Conservation (phyloP, 2,329 filamentous ascomycete genomes). For the Ploettnerulaceae sp. region DNA sequence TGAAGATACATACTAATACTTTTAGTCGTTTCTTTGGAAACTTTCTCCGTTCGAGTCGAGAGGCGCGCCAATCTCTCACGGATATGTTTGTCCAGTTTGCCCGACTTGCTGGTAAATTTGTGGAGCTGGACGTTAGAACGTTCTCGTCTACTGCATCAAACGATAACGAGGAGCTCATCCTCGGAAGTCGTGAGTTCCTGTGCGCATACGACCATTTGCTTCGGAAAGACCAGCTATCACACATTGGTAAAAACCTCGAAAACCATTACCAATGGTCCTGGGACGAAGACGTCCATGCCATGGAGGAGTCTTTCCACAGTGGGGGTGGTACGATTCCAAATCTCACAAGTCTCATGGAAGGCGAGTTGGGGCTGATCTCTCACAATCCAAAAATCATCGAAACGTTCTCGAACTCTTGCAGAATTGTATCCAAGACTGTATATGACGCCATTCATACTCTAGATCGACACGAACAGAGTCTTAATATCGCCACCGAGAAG, state of each 20-base stretch:
- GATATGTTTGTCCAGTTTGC: slow-evolving; percentile 36
- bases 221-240: slow-evolving; percentile 33
- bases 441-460: slow-evolving; percentile 19
- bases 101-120: slow-evolving; percentile 48
- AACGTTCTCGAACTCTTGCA: slow-evolving; percentile 27
- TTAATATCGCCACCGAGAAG: slow-evolving; percentile 33
- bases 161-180: slow-evolving; percentile 36
- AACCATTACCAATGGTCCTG: slow-evolving; percentile 39
- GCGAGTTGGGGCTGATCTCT: slow-evolving; percentile 39
- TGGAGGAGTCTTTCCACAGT: slow-evolving; percentile 28
- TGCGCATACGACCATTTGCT: slow-evolving; percentile 40
- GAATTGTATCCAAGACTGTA: slow-evolving; percentile 23
- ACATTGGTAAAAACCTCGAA: slow-evolving; percentile 34
- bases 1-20: slow-evolving; percentile 16
- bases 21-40: slow-evolving; percentile 32
- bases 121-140: slow-evolving; percentile 44
- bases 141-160: slow-evolving; percentile 29
- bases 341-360: slow-evolving; percentile 41
- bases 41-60: slow-evolving; percentile 26
- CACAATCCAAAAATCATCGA: slow-evolving; percentile 43
- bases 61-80: slow-evolving; percentile 24
- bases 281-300: slow-evolving; percentile 27
- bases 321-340: slow-evolving; percentile 40
- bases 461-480: slow-evolving; percentile 15
- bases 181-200: slow-evolving; percentile 44